Evolutionary conservation across 805 yeast species (phyloP).

Genomic region (Candida mattraensis): DNA sequence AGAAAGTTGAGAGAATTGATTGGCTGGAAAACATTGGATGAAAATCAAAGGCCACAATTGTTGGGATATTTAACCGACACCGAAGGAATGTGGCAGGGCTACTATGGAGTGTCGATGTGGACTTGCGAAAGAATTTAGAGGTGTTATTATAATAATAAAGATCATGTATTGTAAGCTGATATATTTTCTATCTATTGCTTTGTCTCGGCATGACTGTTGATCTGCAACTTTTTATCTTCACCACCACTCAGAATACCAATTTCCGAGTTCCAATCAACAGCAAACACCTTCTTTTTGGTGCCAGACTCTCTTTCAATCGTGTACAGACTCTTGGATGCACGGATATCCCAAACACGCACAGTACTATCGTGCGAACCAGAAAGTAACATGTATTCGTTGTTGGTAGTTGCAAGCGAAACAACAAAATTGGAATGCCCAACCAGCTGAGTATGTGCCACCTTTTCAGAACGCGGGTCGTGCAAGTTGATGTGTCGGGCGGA

Average conservation of each 20-base stretch:
- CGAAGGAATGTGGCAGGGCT: conserved; percentile 74
- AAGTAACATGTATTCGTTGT: conserved; percentile 75
- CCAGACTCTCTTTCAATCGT: conserved; percentile 74
- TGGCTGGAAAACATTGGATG: conserved; percentile 61
- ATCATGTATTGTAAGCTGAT: conserved; percentile 21
- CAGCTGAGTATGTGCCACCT: conserved; percentile 67
- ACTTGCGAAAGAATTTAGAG: conserved; percentile 28
- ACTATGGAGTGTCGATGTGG: conserved; percentile 67
- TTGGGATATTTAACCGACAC: conserved; percentile 68
- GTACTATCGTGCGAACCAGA: conserved; percentile 98
- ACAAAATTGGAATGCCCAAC: conserved; percentile 93
- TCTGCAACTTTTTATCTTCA: conserved; percentile 88
- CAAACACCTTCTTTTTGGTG: conserved; percentile 69
- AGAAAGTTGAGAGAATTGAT: conserved; percentile 45
- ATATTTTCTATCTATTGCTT: conserved; percentile 5
- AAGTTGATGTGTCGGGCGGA: conserved; percentile 95
- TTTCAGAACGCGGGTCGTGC: conserved; percentile 84
- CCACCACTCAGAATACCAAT: conserved; percentile 93
- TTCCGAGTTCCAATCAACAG: conserved; percentile 77
- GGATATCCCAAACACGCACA: conserved; percentile 91
- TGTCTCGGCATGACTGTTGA: conserved; percentile 46
- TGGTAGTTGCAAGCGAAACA: conserved; percentile 73
- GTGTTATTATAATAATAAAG: conserved; percentile 33
- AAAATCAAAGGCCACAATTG: conserved; percentile 34
- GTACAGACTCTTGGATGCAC: conserved; percentile 80